Conservation (phyloP, 257 asterid genomes). For the Plantago ovata region DNA sequence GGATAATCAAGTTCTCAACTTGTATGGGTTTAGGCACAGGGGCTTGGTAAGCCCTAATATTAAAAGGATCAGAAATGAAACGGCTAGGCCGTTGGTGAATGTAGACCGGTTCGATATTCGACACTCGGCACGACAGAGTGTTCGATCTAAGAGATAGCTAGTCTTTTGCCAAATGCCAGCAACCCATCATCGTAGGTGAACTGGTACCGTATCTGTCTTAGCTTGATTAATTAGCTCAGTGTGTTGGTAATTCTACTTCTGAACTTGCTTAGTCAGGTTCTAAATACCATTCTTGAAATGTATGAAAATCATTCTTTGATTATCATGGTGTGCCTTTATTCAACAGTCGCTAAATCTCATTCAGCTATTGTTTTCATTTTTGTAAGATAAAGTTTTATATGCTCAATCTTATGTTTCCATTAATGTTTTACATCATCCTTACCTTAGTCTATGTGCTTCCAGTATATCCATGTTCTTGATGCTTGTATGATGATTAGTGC, state of each 20-base stretch:
- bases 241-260: background rate
- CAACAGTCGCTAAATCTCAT: constrained; percentile 1
- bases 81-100: constrained; percentile 55
- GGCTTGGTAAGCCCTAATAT: constrained; percentile 91
- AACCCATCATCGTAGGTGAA: constrained; percentile 44
- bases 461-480: background rate
- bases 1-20: constrained; percentile 74
- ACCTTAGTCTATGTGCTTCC: background rate
- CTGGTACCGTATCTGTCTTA: constrained; percentile 7
- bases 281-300: constrained; percentile 5
- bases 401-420: background rate
- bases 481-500: constrained; percentile 1
- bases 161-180: constrained; percentile 12
- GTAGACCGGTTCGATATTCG: constrained; percentile 85
- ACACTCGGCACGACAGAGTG: constrained; percentile 37
- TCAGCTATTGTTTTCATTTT: background rate
- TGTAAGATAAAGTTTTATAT: background rate
- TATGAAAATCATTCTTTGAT: background rate
- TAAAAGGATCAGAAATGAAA: constrained; percentile 83
- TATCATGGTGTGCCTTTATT: background rate
- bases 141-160: constrained; percentile 48
- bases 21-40: constrained; percentile 90
- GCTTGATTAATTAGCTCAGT: constrained; percentile 11
- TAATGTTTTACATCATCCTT: background rate
- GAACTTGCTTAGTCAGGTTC: constrained; percentile 13